Conservation (phyloP, 2,329 filamentous ascomycete genomes). For the Pseudogymnoascus sp. region DNA sequence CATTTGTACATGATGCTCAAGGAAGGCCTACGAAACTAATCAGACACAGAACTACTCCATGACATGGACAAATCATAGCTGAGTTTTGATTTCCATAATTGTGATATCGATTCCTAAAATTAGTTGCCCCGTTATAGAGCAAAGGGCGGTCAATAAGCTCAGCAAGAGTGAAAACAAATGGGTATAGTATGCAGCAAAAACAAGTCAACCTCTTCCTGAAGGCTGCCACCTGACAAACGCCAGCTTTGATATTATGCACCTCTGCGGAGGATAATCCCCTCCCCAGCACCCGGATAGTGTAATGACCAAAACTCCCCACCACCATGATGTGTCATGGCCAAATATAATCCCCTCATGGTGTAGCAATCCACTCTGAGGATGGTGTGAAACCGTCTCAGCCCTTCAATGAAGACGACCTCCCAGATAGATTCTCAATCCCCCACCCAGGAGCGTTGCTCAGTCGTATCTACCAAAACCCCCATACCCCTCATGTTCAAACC, state of each 20-base stretch:
- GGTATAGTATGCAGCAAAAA: constrained; percentile 4
- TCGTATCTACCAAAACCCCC: not conserved
- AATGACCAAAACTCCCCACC: not conserved
- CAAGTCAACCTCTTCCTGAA: not conserved
- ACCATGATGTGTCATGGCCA: not conserved
- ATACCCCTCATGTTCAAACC: constrained; percentile 14
- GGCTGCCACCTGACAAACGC: not conserved
- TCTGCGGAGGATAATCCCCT: not conserved
- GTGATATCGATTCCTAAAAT: not conserved
- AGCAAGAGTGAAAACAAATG: not conserved
- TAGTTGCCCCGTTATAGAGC: not conserved
- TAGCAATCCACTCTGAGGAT: not conserved
- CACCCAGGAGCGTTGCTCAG: not conserved
- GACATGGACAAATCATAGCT: not conserved
- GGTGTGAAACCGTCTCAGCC: not conserved
- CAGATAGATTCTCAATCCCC: not conserved
- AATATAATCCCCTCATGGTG: not conserved
- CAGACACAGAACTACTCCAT: not conserved
- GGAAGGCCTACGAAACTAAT: not conserved
- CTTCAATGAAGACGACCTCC: not conserved
- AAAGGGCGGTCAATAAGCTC: not conserved
- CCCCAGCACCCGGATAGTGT: not conserved
- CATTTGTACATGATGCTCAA: not conserved
- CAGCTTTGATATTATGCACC: not conserved
- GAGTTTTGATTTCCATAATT: not conserved